Percentiles rank a stretch among this genome's conserved stretches.
Evolutionary conservation across 2,329 filamentous ascomycete genomes (phyloP).

Genomic region (Aspergillus chevalieri): DNA sequence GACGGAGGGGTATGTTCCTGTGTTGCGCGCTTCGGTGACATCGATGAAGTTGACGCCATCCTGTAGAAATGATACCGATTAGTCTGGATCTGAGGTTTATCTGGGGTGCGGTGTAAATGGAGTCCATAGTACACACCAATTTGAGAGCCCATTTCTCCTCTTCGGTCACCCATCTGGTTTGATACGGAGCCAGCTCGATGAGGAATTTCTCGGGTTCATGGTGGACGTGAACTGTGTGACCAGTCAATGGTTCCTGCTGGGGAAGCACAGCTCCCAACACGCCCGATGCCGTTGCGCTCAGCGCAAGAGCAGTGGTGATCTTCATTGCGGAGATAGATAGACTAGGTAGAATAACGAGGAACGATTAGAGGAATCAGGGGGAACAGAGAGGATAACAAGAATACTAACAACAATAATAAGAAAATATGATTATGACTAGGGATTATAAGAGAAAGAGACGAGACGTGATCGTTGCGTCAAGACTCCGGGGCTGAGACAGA

Average conservation of each 20-base stretch:
- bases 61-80: constrained; percentile 38
- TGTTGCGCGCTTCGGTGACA: constrained; percentile 64
- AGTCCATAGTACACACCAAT: constrained; percentile 51
- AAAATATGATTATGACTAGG: neutral
- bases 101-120: neutral
- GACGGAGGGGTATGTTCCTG: constrained; percentile 52
- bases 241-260: constrained; percentile 24
- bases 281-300: constrained; percentile 27
- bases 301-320: constrained; percentile 25
- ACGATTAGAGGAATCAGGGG: neutral
- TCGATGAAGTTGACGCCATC: constrained; percentile 88
- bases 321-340: constrained; percentile 28
- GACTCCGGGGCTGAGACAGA: neutral
- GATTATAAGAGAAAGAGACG: neutral
- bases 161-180: constrained; percentile 82
- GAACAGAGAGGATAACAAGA: neutral
- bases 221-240: constrained; percentile 11
- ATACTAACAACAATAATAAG: neutral
- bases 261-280: constrained; percentile 28
- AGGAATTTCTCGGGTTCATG: constrained; percentile 56
- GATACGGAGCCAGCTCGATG: constrained; percentile 76
- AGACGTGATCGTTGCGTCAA: neutral
- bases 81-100: neutral
- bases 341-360: neutral
- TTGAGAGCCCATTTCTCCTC: constrained; percentile 91